These are phyloP conservation scores for Mesotaenium endlicherianum DNA, from an alignment of 139 green algal species.

Conservation along the genomic window DNA sequence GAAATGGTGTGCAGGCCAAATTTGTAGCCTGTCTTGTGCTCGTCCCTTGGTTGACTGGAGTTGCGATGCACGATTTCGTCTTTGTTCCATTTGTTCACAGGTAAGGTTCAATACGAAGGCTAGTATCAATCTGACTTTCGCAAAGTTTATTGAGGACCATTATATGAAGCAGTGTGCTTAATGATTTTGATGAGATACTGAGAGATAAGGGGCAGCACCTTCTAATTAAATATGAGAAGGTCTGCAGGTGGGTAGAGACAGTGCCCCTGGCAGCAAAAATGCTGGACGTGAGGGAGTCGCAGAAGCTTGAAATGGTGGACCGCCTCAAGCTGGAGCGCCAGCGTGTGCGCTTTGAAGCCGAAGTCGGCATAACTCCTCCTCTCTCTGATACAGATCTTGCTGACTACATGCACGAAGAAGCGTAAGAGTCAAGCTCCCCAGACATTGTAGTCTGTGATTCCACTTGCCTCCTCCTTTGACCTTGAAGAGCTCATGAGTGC, in stretches of 20 bases:
- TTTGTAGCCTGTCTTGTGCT: conserved; percentile 37
- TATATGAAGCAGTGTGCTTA: too few relatives aligned
- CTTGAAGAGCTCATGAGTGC: too few relatives aligned
- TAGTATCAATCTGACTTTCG: too few relatives aligned
- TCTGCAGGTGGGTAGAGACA: conserved; percentile 16
- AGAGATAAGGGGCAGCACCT: background rate
- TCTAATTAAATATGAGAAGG: background rate
- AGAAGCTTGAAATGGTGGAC: conserved; percentile 41
- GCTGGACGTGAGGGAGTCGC: conserved; percentile 41
- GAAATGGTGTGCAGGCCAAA: conserved; percentile 28
- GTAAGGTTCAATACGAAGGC: too few relatives aligned
- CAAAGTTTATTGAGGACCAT: too few relatives aligned
- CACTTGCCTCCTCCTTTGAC: too few relatives aligned
- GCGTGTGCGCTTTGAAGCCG: conserved; percentile 38
- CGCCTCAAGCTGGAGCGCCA: conserved; percentile 46
- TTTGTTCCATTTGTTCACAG: conserved; percentile 39
- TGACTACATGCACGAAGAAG: conserved; percentile 45
- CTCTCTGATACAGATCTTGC: conserved; percentile 35
- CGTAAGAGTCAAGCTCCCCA: too few relatives aligned
- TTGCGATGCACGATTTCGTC: conserved; percentile 34
- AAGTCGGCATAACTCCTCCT: conserved; percentile 38
- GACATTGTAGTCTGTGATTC: too few relatives aligned
- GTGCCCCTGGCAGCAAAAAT: conserved; percentile 21
- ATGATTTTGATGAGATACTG: too few relatives aligned
- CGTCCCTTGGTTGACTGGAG: conserved; percentile 2